Conservation (phyloP, 2,329 filamentous ascomycete species). For the Lachnellula arida region DNA sequence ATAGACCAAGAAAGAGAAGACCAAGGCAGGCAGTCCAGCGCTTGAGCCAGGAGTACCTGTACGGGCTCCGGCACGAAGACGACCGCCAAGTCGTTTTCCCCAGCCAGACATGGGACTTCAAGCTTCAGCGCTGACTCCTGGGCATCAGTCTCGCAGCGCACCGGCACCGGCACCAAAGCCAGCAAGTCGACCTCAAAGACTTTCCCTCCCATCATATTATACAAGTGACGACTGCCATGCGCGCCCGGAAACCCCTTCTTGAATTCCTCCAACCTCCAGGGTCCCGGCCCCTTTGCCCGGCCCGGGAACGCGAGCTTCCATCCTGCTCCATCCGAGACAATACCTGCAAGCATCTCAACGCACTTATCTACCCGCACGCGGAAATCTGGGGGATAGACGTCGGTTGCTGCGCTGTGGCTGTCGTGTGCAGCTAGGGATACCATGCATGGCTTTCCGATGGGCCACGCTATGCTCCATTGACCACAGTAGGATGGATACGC, state of each 20-base stretch:
- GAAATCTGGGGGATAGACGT: slow-evolving; percentile 21
- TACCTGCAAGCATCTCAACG: slow-evolving; percentile 22
- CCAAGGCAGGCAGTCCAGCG: slow-evolving; percentile 33
- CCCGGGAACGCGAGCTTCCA: slow-evolving; percentile 24
- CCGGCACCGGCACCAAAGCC: slow-evolving; percentile 2
- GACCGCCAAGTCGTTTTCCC: not conserved
- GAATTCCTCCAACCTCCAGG: slow-evolving; percentile 12
- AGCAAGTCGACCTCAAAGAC: slow-evolving; percentile 33
- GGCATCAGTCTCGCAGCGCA: not conserved
- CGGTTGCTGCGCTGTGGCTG: slow-evolving; percentile 11
- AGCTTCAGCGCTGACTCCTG: slow-evolving; percentile 10
- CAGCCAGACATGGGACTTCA: slow-evolving; percentile 19
- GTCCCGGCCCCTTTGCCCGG: slow-evolving; percentile 8
- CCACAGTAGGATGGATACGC: slow-evolving; percentile 33
- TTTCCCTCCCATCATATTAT: slow-evolving; percentile 32
- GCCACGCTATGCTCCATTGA: slow-evolving; percentile 33
- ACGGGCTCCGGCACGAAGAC: slow-evolving; percentile 11
- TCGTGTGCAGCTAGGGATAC: slow-evolving; percentile 15
- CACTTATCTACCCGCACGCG: slow-evolving; percentile 21
- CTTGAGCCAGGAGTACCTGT: slow-evolving; percentile 19
- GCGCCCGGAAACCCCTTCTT: slow-evolving; percentile 30
- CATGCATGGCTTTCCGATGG: slow-evolving; percentile 25
- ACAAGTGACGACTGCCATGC: slow-evolving; percentile 30
- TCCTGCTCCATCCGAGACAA: slow-evolving; percentile 11
- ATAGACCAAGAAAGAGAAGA: slow-evolving; percentile 32